Percentiles rank a stretch among this genome's conserved stretches.
Evolutionary conservation across 2,329 filamentous ascomycete species (phyloP).

Genomic region (Aspergillus puulaauensis): DNA sequence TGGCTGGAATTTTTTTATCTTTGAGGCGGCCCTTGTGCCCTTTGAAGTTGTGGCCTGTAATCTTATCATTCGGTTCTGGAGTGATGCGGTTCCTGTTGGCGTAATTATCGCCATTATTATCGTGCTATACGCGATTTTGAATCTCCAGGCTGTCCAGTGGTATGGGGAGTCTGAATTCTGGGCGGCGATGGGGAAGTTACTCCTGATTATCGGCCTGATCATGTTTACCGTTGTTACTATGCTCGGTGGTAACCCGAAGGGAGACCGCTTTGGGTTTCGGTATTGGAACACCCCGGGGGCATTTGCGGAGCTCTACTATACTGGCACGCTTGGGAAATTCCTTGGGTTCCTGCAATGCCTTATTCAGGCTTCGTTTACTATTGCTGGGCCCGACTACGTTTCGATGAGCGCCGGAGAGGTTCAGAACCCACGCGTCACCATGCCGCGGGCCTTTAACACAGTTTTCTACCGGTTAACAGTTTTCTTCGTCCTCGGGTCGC

Average conservation of each 20-base stretch:
- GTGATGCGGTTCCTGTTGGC: slow-evolving; percentile 37
- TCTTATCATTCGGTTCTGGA: slow-evolving; percentile 42
- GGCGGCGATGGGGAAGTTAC: slow-evolving; percentile 49
- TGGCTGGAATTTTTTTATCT: slow-evolving; percentile 51
- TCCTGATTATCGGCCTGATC: slow-evolving; percentile 66
- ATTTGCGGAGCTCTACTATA: slow-evolving; percentile 52
- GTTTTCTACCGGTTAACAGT: slow-evolving; percentile 71
- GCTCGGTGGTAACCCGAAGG: slow-evolving; percentile 71
- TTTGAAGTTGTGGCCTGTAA: slow-evolving; percentile 45
- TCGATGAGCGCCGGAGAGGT: slow-evolving; percentile 61
- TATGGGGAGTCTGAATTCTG: slow-evolving; percentile 16
- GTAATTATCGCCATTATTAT: slow-evolving; percentile 30
- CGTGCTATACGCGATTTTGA: slow-evolving; percentile 36
- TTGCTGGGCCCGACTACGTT: slow-evolving; percentile 64
- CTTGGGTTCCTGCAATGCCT: slow-evolving; percentile 62
- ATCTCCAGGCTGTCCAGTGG: slow-evolving; percentile 6
- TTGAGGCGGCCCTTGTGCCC: slow-evolving; percentile 39
- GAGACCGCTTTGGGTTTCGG: slow-evolving; percentile 68
- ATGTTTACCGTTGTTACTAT: slow-evolving; percentile 75
- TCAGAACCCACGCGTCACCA: slow-evolving; percentile 63
- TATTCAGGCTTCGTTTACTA: slow-evolving; percentile 64
- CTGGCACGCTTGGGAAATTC: slow-evolving; percentile 58
- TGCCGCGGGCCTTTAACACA: slow-evolving; percentile 70
- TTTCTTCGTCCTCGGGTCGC: slow-evolving; percentile 70
- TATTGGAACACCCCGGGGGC: slow-evolving; percentile 44